Evolutionary conservation across 2,329 filamentous ascomycete genomes (phyloP), one percentile per base, ranked within the genome.

Genomic region (Pestalotiopsis fici): DNA sequence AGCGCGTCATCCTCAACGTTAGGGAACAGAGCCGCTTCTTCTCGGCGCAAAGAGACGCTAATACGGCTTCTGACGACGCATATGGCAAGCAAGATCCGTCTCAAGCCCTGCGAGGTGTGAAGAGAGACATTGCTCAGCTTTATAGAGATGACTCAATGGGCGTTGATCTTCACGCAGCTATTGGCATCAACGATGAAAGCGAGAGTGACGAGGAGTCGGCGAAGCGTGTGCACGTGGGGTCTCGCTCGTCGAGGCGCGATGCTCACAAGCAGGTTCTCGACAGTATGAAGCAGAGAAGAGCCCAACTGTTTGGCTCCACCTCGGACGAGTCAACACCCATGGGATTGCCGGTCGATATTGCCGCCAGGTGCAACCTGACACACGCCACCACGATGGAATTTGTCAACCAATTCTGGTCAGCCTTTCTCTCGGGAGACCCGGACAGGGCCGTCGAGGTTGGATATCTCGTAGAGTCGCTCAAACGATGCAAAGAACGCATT

Each of bases 341-440:
- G 89, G 83, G 85, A 12, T 73, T 90, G 27, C 82, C 90, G 3
- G 74, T 81, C 1, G 83, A 87, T 1, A 82, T 92, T 23, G 82
- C 87, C 3, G 84, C 90, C 56, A 87, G 87, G 66, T 90, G 88
- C 71, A 81, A 80, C 54, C 79, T 89, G 66, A 97, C 95, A 0
- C 94, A 98, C 77, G 95, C 95, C 65, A 99, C 96, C 0, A 97
- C 94, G 0, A 91, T 93, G 47, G 96, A 99, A 76, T 99, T 98
- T 75, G 83, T 99, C n/a, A 93, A 95, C 74, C 97, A 98, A 78
- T 99, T 99, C 82, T 99, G 95, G 95, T 87, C 89, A 39, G 90
- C 95, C 0, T 99, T 97, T 75, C 86, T 97, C 28, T 98, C 95
- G 0, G 95, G 95, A 15, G 93, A 98, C 75, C 82, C 93, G 1